Evolutionary conservation across 768 basidiomycete genomes (phyloP), one percentile per base, ranked within the genome.

Genomic region (Saitozyma sp.): DNA sequence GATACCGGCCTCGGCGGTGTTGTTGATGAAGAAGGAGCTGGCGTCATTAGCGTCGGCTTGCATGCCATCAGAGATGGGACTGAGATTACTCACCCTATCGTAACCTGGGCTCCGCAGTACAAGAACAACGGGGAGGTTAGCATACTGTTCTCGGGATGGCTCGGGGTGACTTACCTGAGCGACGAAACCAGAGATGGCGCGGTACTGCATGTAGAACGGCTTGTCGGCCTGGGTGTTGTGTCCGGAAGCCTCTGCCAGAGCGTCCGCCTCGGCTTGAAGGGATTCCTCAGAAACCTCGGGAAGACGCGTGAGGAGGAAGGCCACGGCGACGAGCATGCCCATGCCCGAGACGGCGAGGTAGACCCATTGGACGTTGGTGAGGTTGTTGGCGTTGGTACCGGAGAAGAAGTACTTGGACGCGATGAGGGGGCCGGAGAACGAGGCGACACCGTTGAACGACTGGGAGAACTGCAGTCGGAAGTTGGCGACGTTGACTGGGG

Each of bases 401-500:
- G 80, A 81, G 83, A 90, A 89, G 81, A 90, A 90, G 83, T 85
- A 89, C 57, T 85, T 82, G 5, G 87, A 85, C 20, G 88, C 88
- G 68, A 90, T 90, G 67, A 89, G 83, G 17, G 89, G 88, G 3
- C 89, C 81, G 53, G 79, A 67, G 73, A 90, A 89, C 4, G 86
- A 85, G 0, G 89, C 88, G 49, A 90, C 81, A 29, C 88, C 89
- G 71, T 89, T 87, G 81, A 88, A 89, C 5, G 87, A 87, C 79
- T 90, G 89, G 63, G 87, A 88, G 77, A 90, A 88, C 76, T 89
- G 89, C 55, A 91, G 83, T 39, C 89, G 84, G 69, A 87, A 86
- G 11, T 88, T 87, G 54, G 88, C 88, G 75, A 87, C 86, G 69
- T 86, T 85, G 29, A 86, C 86, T 3, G 84, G 77, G 6, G 73